Conservation (phyloP, 2,329 filamentous ascomycete genomes). For the Lanzia echinophila region DNA sequence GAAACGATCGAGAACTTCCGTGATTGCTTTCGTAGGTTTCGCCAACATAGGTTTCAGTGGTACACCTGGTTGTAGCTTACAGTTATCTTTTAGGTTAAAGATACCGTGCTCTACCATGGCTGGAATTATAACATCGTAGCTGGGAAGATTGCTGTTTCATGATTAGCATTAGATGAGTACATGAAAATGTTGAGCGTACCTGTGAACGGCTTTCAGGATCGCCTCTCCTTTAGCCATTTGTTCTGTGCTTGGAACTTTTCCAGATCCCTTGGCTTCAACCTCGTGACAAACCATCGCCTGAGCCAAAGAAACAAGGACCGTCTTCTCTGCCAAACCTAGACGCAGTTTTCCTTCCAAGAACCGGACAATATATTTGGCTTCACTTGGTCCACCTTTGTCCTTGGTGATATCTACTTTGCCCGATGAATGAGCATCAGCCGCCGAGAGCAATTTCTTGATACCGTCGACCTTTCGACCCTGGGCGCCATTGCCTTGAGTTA, state of each 20-base stretch:
- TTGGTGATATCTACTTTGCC: slow-evolving; percentile 85
- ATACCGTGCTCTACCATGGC: slow-evolving; percentile 84
- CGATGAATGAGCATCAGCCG: slow-evolving; percentile 67
- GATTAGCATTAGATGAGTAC: slow-evolving; percentile 29
- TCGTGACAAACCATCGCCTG: slow-evolving; percentile 87
- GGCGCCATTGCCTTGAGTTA: slow-evolving; percentile 75
- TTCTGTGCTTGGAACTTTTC: slow-evolving; percentile 61
- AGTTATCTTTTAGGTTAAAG: slow-evolving; percentile 71
- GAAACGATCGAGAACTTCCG: slow-evolving; percentile 93
- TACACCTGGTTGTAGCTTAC: slow-evolving; percentile 88
- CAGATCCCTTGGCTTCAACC: slow-evolving; percentile 55
- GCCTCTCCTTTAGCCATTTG: slow-evolving; percentile 79
- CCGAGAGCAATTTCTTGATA: slow-evolving; percentile 94
- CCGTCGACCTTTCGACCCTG: slow-evolving; percentile 86
- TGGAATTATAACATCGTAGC: slow-evolving; percentile 91
- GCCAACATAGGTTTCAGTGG: slow-evolving; percentile 98
- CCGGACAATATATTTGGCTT: slow-evolving; percentile 88
- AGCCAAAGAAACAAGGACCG: slow-evolving; percentile 80
- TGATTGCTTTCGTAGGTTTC: slow-evolving; percentile 96
- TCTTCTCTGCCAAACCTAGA: slow-evolving; percentile 85
- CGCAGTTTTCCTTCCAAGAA: slow-evolving; percentile 93
- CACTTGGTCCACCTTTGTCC: slow-evolving; percentile 88
- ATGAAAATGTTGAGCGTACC: slow-evolving; percentile 40
- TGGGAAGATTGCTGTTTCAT: slow-evolving; percentile 72
- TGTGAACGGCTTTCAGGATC: slow-evolving; percentile 85